Evolutionary conservation across 2,329 filamentous ascomycete species (phyloP).

Genomic region (Bipolaris oryzae): DNA sequence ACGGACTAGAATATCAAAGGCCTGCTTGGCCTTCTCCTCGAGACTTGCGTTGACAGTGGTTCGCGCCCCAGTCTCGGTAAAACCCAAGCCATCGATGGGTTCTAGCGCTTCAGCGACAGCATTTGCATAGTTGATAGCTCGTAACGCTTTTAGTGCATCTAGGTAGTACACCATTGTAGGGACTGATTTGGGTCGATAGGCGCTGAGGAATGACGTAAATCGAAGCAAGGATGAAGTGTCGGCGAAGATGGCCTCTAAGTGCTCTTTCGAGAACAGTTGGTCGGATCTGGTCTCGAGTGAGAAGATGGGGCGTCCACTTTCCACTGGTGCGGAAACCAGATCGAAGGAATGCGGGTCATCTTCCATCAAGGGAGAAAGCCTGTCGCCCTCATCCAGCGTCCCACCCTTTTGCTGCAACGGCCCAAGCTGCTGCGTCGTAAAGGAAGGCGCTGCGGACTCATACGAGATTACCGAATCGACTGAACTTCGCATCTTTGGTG

Average conservation of each 20-base stretch:
- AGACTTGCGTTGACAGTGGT: conserved; percentile 64
- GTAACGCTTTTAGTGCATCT: conserved; percentile 71
- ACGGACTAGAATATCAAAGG: conserved; percentile 67
- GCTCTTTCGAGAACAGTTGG: conserved; percentile 68
- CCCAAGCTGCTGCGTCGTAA: conserved; percentile 42
- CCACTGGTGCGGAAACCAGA: conserved; percentile 54
- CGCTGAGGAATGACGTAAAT: conserved; percentile 71
- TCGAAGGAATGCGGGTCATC: conserved; percentile 62
- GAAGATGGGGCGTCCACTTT: conserved; percentile 47
- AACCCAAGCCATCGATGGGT: conserved; percentile 61
- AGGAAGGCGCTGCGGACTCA: conserved; percentile 43
- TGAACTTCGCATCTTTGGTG: conserved; percentile 39
- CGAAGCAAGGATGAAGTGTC: conserved; percentile 66
- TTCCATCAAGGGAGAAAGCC: conserved; percentile 57
- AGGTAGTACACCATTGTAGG: conserved; percentile 74
- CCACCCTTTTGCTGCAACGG: conserved; percentile 53
- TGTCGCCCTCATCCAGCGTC: conserved; percentile 49
- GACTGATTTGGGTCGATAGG: conserved; percentile 65
- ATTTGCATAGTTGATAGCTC: conserved; percentile 74
- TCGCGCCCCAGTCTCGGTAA: conserved; percentile 58
- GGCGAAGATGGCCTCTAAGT: conserved; percentile 68
- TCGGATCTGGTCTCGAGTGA: conserved; percentile 69
- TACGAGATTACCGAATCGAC: conserved; percentile 46
- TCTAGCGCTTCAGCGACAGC: conserved; percentile 67
- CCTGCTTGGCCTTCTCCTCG: conserved; percentile 66